phyloP scores from a whole-genome alignment of 768 basidiomycete genomes.

The Macrolepiota albuminosa region DNA sequence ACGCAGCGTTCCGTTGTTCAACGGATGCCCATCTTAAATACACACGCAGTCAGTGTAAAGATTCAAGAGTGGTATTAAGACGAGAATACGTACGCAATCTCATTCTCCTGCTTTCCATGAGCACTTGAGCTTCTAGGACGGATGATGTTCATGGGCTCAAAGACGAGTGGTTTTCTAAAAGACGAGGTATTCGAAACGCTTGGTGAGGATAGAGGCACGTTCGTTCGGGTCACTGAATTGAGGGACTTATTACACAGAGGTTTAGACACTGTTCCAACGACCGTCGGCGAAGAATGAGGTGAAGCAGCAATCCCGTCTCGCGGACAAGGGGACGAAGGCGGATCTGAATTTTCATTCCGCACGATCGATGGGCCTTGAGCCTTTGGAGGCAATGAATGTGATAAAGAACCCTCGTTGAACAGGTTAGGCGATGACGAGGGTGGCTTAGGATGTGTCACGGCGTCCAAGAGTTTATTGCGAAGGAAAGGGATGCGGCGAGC shows the following conservation, averaged over 20 bases:
- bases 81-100: not conserved
- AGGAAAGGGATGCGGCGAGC: not conserved
- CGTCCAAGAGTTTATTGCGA: constrained; percentile 6
- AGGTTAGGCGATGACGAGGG: constrained; percentile 4
- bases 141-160: constrained; percentile 13
- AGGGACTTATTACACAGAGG: constrained; percentile 1
- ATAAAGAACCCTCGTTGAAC: constrained; percentile 1
- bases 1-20: constrained; percentile 2
- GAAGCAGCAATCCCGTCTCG: not conserved
- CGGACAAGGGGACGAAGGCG: not conserved
- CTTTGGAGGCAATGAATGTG: not conserved
- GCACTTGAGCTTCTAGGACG: not conserved
- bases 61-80: too few relatives aligned
- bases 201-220: constrained; percentile 20
- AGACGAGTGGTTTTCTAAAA: constrained; percentile 19
- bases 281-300: constrained; percentile 4
- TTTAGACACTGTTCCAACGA: constrained; percentile 2
- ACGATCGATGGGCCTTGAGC: not conserved
- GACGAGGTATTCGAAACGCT: constrained; percentile 4
- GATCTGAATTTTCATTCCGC: not conserved
- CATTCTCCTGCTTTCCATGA: not conserved
- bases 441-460: constrained; percentile 2
- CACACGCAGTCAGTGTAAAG: not conserved
- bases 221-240: not conserved
- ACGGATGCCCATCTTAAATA: not conserved